Evolutionary conservation across 108 stramenopile species (phyloP), one percentile per base, ranked within the genome.

Genomic region (Hondaea fermentalgiana): DNA sequence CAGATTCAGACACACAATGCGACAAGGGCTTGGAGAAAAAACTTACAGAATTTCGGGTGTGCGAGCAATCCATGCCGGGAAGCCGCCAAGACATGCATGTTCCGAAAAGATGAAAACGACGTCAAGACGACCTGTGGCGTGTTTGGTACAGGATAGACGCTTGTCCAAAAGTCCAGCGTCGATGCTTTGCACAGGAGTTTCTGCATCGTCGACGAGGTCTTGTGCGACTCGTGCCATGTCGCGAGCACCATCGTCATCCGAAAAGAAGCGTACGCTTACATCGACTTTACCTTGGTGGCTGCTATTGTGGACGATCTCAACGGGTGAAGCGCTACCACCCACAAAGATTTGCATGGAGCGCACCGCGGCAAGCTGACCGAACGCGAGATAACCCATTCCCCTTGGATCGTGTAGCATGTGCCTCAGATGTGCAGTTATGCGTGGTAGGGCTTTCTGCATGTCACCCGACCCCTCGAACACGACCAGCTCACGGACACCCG

Each of bases 1-100:
- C 35, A 35, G 35, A 35, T 35, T 35, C 2, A 35, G 35, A 35
- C 35, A 35, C 35, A 35, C 35, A 35, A 10, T 0, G 42, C 64
- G 35, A 69, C 16, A 69, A 57, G 55, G 55, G 16, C 4, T 1
- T 1, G 8, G 55, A 16, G 42, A 23, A 3, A 23, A 0, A 83
- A 83, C 76, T 83, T 83, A 83, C 76, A 83, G 49, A 12, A 83
- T 83, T 3, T 83, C 76, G 19, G 76, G 76, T 2, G 76, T 53
- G 10, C 76, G 76, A 14, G 51, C 51, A 45, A 83, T 47, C 76
- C 76, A 83, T 23, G 76, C 49, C 19, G 76, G 76, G 51, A 83
- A 83, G 76, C 76, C 76, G 51, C n/a, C 23, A 14, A 83, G n/a
- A 23, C 6, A 25, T 0, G 76, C 43, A 12, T 43, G 6, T 25